Evolutionary conservation across 345 rosid genomes (phyloP), one percentile per base, ranked within the genome.

Genomic region (Brassica carinata): DNA sequence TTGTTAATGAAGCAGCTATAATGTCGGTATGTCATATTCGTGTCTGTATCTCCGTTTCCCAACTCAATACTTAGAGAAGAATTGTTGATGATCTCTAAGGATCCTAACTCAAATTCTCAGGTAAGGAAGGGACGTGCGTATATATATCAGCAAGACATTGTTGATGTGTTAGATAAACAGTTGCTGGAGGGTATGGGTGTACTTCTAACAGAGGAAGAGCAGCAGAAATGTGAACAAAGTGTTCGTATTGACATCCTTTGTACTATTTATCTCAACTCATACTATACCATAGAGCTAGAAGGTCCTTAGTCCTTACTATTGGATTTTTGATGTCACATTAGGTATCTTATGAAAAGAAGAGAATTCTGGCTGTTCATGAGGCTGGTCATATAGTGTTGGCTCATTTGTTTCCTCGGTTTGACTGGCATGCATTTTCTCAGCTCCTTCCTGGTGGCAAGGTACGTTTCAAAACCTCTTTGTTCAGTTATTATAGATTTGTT

Each of bases 361-460:
- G 90, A 81, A 90, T 95, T 65, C 80, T 95, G 79, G 99, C 98
- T 73, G 89, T 95, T 73, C 99, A 91, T 82, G 99, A 93, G 87
- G 99, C 99, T 79, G 99, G 99, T 57, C 98, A 93, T 74, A 85
- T 91, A 81, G 73, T 95, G 55, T 86, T 95, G 83, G 94, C 99
- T 84, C 99, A 95, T 85, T 85, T 95, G 89, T 95, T 95, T 82
- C 98, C 98, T 64, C 91, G 88, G 77, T 95, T 89, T 85, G 99
- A 95, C 81, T 93, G 98, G 99, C 99, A 91, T 84, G 99, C 98
- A 64, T 95, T 95, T 89, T 93, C 99, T 69, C 99, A 95, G 90
- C 97, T 95, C 71, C 92, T 95, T 76, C 99, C 96, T 72, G 99
- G 97, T 78, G 97, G 99, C 86, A 89, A 93, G 97, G 99, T 91